Evolutionary conservation across 495 filamentous ascomycete genomes (phyloP).

Genomic region (Penicillium subrubescens): DNA sequence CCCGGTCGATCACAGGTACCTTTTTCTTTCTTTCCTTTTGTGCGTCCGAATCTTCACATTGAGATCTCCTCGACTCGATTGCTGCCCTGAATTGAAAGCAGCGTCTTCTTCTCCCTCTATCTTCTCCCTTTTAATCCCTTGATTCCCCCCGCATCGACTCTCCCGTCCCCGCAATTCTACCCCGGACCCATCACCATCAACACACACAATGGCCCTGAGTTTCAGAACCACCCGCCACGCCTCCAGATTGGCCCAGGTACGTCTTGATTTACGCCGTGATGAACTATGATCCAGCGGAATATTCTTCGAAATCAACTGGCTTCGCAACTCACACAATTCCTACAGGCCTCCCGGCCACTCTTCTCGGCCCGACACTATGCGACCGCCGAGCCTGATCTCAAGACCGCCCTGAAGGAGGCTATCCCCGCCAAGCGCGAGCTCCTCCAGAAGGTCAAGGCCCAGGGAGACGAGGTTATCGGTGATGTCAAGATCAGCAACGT

Average conservation of each 20-base stretch:
- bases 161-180: constrained; percentile 27
- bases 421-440: constrained; percentile 94
- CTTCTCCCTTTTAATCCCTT: neutral
- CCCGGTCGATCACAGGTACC: constrained; percentile 19
- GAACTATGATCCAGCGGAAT: neutral
- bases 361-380: constrained; percentile 45
- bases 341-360: constrained; percentile 29
- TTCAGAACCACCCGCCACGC: constrained; percentile 46
- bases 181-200: constrained; percentile 25
- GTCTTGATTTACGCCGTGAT: neutral
- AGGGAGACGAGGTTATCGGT: constrained; percentile 80
- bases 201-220: constrained; percentile 34
- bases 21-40: constrained; percentile 9
- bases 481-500: constrained; percentile 94
- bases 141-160: constrained; percentile 21
- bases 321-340: neutral
- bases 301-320: neutral
- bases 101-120: neutral
- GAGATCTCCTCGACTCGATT: neutral
- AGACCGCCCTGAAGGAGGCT: constrained; percentile 74
- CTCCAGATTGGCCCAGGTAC: constrained; percentile 41
- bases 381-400: constrained; percentile 82
- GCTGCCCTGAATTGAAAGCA: neutral
- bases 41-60: constrained; percentile 9
- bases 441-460: constrained; percentile 84